Percentiles rank a stretch among this genome's conserved stretches.
Conservation (phyloP, 176 grass and related monocot genomes). For the Eleusine coracana region DNA sequence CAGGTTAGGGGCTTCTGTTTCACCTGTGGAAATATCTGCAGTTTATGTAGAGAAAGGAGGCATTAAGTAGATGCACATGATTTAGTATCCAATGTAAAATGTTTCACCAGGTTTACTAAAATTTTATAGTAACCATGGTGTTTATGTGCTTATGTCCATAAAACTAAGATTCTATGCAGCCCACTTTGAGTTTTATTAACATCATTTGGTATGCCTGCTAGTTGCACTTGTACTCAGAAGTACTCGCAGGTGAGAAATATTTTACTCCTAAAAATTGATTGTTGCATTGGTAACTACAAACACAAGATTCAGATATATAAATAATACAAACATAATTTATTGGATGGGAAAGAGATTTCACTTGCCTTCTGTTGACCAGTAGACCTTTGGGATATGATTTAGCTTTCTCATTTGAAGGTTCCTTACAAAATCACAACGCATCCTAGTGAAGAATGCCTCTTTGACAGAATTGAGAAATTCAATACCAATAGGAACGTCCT, state of each 20-base stretch:
- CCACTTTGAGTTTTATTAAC: neutral
- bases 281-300: neutral
- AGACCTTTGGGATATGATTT: constrained; percentile 32
- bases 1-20: neutral
- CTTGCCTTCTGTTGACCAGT: constrained; percentile 30
- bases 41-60: neutral
- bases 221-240: neutral
- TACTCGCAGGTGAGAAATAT: neutral
- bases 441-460: constrained; percentile 39
- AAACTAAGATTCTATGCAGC: neutral
- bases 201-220: neutral
- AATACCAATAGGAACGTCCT: constrained; percentile 39
- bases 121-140: neutral
- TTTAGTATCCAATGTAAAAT: neutral
- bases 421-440: constrained; percentile 41
- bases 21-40: constrained; percentile 18
- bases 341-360: neutral
- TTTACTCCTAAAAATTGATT: neutral
- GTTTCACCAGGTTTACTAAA: neutral
- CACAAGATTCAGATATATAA: neutral
- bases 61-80: neutral
- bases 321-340: neutral
- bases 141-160: neutral
- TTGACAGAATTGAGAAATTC: constrained; percentile 43
- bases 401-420: constrained; percentile 30